These are phyloP conservation scores for Acer negundo DNA, from an alignment of 345 rosid genomes.

Conservation along the genomic window DNA sequence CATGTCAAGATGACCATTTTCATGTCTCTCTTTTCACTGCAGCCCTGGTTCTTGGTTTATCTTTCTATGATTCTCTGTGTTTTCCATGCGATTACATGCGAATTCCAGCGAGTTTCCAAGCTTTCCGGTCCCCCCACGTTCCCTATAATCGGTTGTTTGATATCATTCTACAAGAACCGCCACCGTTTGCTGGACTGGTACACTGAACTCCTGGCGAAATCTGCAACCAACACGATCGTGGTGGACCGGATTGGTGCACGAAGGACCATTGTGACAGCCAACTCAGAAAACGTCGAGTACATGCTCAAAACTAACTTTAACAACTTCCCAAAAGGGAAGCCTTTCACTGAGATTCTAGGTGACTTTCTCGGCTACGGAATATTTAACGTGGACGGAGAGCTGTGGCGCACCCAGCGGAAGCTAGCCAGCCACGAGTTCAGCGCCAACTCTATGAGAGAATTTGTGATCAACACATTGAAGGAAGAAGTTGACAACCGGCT, in stretches of 20 bases:
- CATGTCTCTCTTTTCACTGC: conserved; percentile 20
- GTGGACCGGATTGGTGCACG: conserved; percentile 62
- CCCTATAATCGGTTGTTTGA: conserved; percentile 72
- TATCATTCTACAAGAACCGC: conserved; percentile 66
- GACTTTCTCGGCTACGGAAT: conserved; percentile 79
- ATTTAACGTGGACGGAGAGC: conserved; percentile 66
- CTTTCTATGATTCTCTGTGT: conserved; percentile 24
- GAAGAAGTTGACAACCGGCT: conserved; percentile 48
- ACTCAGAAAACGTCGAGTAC: conserved; percentile 73
- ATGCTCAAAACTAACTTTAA: conserved; percentile 78
- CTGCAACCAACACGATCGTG: conserved; percentile 58
- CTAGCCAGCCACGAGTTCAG: conserved; percentile 52
- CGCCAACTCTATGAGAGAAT: conserved; percentile 42
- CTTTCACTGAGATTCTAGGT: conserved; percentile 81
- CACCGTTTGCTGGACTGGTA: conserved; percentile 79
- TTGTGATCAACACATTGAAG: conserved; percentile 33
- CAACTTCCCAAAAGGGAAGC: conserved; percentile 88
- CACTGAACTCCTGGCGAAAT: conserved; percentile 58
- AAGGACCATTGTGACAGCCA: conserved; percentile 72
- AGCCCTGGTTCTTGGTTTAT: conserved; percentile 15
- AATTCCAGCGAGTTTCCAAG: conserved; percentile 17
- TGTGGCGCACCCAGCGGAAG: conserved; percentile 65
- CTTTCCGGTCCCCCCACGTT: conserved; percentile 44
- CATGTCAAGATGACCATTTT: conserved; percentile 26
- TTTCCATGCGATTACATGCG: conserved; percentile 18